phyloP scores from a whole-genome alignment of 2,329 filamentous ascomycete species.

The Cryphonectria radicalis region DNA sequence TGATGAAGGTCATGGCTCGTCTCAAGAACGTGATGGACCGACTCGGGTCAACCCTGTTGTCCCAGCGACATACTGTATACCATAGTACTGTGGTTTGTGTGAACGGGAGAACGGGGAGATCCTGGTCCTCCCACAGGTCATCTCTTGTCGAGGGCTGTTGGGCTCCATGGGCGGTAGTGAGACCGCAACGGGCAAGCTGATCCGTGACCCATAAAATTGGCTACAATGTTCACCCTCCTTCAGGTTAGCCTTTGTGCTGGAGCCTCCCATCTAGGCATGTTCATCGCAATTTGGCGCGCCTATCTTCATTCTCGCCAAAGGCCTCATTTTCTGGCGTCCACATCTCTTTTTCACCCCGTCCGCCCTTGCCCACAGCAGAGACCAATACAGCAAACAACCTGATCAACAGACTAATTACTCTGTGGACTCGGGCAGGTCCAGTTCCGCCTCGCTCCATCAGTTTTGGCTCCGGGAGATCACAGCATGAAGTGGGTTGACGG shows the following conservation, averaged over 20 bases:
- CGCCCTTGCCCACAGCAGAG: neutral
- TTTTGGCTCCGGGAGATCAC: slow-evolving; percentile 25
- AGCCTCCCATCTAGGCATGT: slow-evolving; percentile 24
- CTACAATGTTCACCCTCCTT: slow-evolving; percentile 13
- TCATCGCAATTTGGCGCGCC: slow-evolving; percentile 27
- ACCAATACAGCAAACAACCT: neutral
- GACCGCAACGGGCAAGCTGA: slow-evolving; percentile 37
- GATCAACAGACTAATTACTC: neutral
- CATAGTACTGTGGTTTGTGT: neutral
- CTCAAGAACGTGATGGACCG: slow-evolving; percentile 47
- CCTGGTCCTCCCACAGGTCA: slow-evolving; percentile 32
- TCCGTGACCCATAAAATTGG: slow-evolving; percentile 30
- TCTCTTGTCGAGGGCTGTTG: neutral
- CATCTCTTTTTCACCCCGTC: neutral
- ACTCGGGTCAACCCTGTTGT: slow-evolving; percentile 37
- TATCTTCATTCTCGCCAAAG: slow-evolving; percentile 16
- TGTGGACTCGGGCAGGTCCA: neutral
- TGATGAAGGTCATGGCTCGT: slow-evolving; percentile 47
- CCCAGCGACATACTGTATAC: slow-evolving; percentile 37
- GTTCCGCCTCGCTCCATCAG: slow-evolving; percentile 1
- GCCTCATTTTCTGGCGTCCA: neutral
- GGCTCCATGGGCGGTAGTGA: slow-evolving; percentile 32
- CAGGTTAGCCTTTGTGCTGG: slow-evolving; percentile 28
- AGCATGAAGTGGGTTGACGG: slow-evolving; percentile 18
- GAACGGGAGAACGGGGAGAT: neutral